Percentiles rank a stretch among this genome's conserved stretches.
phyloP scores from a whole-genome alignment of 2,329 filamentous ascomycete genomes.

The Phialophora macrospora region DNA sequence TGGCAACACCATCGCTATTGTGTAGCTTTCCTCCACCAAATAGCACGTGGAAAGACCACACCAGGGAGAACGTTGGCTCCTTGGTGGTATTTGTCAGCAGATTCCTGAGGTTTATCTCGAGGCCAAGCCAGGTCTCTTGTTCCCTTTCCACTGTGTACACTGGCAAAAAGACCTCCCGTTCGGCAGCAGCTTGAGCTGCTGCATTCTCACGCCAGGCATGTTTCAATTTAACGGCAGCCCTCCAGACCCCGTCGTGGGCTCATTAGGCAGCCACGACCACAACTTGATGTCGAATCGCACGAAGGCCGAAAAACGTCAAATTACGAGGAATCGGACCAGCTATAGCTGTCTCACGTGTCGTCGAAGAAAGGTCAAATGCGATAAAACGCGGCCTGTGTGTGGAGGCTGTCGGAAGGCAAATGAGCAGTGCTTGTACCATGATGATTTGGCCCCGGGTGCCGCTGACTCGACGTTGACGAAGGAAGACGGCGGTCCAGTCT shows the following conservation, averaged over 20 bases:
- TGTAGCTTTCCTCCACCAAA: background rate
- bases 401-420: constrained; percentile 53
- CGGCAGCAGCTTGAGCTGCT: background rate
- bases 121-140: background rate
- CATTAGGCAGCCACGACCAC: background rate
- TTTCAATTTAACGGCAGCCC: constrained; percentile 23
- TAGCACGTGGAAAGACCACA: background rate
- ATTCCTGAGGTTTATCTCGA: background rate
- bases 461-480: constrained; percentile 4
- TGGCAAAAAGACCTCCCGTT: background rate
- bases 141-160: background rate
- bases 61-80: background rate
- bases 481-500: background rate
- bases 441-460: constrained; percentile 4
- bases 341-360: constrained; percentile 56
- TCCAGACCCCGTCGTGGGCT: background rate
- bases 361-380: constrained; percentile 55
- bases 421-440: constrained; percentile 51
- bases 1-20: background rate
- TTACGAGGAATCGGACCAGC: constrained; percentile 54
- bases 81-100: constrained; percentile 5
- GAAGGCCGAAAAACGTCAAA: constrained; percentile 47
- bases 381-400: constrained; percentile 54
- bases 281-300: background rate
- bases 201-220: constrained; percentile 9